These are phyloP conservation scores for Porcisia hertigi DNA, from an alignment of 208 protist species.

Conservation along the genomic window DNA sequence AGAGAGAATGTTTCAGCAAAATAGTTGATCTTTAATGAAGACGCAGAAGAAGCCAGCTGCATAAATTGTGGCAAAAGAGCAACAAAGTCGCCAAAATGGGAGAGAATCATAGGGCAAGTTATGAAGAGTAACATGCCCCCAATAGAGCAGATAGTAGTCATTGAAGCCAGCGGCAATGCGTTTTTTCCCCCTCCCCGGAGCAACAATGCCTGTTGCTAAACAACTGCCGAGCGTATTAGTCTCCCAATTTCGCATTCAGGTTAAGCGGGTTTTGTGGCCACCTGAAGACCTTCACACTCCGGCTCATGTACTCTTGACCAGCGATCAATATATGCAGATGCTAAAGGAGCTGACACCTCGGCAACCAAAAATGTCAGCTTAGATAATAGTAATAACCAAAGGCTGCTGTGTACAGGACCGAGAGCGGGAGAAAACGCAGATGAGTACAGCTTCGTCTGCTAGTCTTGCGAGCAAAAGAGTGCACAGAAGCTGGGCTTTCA, in stretches of 20 bases:
- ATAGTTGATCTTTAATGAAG: background rate
- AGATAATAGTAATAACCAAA: constrained; percentile 29
- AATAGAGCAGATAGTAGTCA: background rate
- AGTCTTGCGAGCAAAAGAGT: background rate
- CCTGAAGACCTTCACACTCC: background rate
- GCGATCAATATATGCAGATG: background rate
- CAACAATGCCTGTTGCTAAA: background rate
- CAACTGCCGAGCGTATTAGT: too few relatives aligned
- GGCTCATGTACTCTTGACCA: background rate
- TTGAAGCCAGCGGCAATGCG: background rate
- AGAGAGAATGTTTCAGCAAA: background rate
- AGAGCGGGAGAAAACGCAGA: constrained; percentile 1
- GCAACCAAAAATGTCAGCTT: background rate
- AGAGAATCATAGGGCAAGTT: too few relatives aligned
- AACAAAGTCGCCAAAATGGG: background rate
- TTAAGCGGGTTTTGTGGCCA: background rate
- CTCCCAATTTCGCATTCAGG: background rate
- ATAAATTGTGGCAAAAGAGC: background rate
- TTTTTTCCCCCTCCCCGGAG: too few relatives aligned
- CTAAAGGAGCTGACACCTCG: background rate
- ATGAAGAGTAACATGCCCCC: background rate
- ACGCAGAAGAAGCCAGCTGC: background rate
- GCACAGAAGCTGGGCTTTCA: background rate
- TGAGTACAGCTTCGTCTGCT: background rate
- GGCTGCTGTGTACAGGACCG: background rate